phyloP scores from a whole-genome alignment of 768 basidiomycete genomes.

The Russula dissimulans region DNA sequence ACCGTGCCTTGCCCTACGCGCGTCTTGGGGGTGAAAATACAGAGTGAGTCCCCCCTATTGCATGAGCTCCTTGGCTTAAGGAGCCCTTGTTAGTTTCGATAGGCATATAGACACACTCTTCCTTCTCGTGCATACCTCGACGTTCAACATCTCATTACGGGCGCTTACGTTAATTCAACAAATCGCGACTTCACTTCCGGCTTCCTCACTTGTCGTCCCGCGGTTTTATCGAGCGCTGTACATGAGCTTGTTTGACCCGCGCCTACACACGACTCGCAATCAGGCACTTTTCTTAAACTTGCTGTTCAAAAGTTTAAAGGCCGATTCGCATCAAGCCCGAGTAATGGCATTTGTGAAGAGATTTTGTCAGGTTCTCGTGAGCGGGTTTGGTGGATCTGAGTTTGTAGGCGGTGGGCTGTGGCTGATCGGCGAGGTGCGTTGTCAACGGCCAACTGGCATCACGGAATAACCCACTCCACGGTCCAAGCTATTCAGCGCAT shows the following conservation, averaged over 20 bases:
- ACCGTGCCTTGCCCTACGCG: constrained; percentile 90
- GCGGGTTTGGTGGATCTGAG: constrained; percentile 1
- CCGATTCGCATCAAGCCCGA: neutral
- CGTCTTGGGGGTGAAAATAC: constrained; percentile 60
- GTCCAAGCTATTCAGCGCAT: constrained; percentile 41
- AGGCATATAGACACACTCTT: constrained; percentile 90
- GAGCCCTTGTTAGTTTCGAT: constrained; percentile 47
- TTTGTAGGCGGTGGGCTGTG: constrained; percentile 5
- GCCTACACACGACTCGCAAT: constrained; percentile 76
- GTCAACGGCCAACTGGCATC: neutral
- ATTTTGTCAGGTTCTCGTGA: constrained; percentile 29
- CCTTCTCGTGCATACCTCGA: constrained; percentile 88
- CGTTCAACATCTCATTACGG: constrained; percentile 94
- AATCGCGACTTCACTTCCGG: constrained; percentile 49
- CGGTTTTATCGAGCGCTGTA: constrained; percentile 82
- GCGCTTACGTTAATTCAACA: constrained; percentile 85
- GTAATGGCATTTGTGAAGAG: constrained; percentile 4
- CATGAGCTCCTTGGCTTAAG: no score
- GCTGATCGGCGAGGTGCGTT: constrained; percentile 69
- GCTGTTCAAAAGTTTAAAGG: constrained; percentile 51
- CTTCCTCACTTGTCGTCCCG: constrained; percentile 40
- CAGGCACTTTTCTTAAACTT: constrained; percentile 97
- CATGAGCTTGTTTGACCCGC: constrained; percentile 74
- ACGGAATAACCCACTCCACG: neutral
- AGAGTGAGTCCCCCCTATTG: constrained; percentile 38